phyloP scores from a whole-genome alignment of 371 early-diverging fungal genomes.

The Haplosporangium sp. region DNA sequence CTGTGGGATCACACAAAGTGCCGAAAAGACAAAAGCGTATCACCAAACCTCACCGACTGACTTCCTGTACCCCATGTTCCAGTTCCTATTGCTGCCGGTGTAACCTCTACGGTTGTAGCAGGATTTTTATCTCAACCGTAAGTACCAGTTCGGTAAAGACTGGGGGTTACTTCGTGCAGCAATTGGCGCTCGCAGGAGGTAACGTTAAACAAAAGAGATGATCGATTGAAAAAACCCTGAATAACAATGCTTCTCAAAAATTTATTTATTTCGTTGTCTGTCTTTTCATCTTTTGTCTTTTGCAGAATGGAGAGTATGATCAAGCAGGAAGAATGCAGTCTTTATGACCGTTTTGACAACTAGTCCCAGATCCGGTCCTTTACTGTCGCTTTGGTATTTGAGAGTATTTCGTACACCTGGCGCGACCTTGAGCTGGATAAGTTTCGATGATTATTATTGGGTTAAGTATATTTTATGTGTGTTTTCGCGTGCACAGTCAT shows the following conservation, averaged over 20 bases:
- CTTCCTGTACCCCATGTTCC: background rate
- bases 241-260: background rate
- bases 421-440: slow-evolving; percentile 41
- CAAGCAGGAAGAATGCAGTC: slow-evolving; percentile 15
- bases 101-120: slow-evolving; percentile 23
- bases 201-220: background rate
- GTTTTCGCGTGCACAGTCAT: no score
- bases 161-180: slow-evolving; percentile 7
- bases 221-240: background rate
- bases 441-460: background rate
- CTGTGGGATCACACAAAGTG: background rate
- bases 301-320: background rate
- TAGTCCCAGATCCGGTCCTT: slow-evolving; percentile 21
- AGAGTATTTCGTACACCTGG: slow-evolving; percentile 45
- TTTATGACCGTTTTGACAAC: slow-evolving; percentile 44
- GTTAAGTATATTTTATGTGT: background rate
- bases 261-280: background rate
- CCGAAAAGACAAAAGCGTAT: background rate
- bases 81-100: slow-evolving; percentile 19
- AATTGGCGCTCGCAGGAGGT: slow-evolving; percentile 12
- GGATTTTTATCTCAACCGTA: slow-evolving; percentile 33
- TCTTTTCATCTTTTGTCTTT: background rate
- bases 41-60: background rate
- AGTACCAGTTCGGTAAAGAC: slow-evolving; percentile 42
- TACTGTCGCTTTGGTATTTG: slow-evolving; percentile 34